Evolutionary conservation across 2,329 filamentous ascomycete species (phyloP).

Genomic region (Botryosphaeria dothidea): DNA sequence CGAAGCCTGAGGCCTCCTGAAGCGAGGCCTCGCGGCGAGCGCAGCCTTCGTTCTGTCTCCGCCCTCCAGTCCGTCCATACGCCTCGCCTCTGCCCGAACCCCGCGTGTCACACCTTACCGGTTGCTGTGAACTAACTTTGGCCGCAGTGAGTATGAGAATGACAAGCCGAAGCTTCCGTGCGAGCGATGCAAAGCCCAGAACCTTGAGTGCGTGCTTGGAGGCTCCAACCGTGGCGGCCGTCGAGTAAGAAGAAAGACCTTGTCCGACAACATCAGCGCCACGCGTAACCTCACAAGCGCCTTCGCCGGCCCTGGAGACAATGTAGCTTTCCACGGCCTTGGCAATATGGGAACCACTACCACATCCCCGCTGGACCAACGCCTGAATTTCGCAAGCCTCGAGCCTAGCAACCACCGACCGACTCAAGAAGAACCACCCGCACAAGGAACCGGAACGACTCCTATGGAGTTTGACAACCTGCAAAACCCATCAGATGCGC

Average conservation of each 20-base stretch:
- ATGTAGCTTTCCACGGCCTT: conserved; percentile 35
- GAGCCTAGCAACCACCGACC: conserved; percentile 4
- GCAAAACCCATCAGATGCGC: conserved; percentile 51
- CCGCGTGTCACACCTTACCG: neutral
- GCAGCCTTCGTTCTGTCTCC: neutral
- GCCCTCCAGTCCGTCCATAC: neutral
- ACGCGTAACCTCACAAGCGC: conserved; percentile 23
- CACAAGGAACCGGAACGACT: conserved; percentile 1
- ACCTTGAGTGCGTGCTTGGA: conserved; percentile 60
- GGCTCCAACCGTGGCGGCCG: conserved; percentile 61
- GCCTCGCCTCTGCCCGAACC: neutral
- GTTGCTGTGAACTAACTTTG: neutral
- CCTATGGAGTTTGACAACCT: conserved; percentile 42
- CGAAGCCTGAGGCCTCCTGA: neutral
- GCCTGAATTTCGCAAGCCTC: conserved; percentile 10
- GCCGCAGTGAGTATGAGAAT: conserved; percentile 35
- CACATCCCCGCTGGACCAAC: conserved; percentile 8
- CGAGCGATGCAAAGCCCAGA: conserved; percentile 58
- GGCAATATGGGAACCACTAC: conserved; percentile 38
- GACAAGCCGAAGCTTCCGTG: conserved; percentile 55
- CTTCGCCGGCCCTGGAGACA: conserved; percentile 26
- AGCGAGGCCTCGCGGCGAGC: neutral
- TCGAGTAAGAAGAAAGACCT: conserved; percentile 52
- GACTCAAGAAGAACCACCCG: neutral
- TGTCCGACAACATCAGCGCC: conserved; percentile 32